Conservation (phyloP, 495 filamentous ascomycete genomes). For the Pyrenula massariospora region DNA sequence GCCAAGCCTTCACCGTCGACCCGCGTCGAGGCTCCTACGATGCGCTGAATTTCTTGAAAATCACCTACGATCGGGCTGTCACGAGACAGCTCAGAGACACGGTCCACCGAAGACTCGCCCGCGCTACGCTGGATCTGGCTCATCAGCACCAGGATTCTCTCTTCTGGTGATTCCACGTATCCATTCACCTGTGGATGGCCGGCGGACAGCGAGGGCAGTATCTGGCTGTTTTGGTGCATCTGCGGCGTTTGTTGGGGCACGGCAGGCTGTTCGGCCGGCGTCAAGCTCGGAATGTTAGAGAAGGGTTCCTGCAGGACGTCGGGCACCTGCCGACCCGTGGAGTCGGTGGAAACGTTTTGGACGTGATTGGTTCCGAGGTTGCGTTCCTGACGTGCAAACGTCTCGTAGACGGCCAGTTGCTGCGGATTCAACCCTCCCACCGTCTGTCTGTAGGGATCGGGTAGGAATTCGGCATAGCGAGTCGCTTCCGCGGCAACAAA, state of each 20-base stretch:
- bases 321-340: slow-evolving; percentile 42
- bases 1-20: slow-evolving; percentile 54
- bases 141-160: slow-evolving; percentile 59
- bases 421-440: slow-evolving; percentile 75
- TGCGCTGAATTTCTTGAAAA: slow-evolving; percentile 41
- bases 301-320: slow-evolving; percentile 82
- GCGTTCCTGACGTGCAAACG: slow-evolving; percentile 77
- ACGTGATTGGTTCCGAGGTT: slow-evolving; percentile 38
- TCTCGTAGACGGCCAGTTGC: slow-evolving; percentile 90
- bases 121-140: slow-evolving; percentile 54
- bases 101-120: slow-evolving; percentile 54
- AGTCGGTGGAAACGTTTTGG: slow-evolving; percentile 46
- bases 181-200: slow-evolving; percentile 49
- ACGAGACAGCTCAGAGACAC: slow-evolving; percentile 55
- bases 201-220: slow-evolving; percentile 31
- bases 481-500: slow-evolving; percentile 72
- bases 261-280: slow-evolving; percentile 69
- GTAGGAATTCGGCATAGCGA: slow-evolving; percentile 79
- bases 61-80: slow-evolving; percentile 53
- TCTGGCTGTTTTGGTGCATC: slow-evolving; percentile 45
- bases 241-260: slow-evolving; percentile 59
- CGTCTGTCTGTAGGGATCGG: slow-evolving; percentile 75
- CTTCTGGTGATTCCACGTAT: slow-evolving; percentile 51
- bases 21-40: slow-evolving; percentile 31
- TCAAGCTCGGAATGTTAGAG: slow-evolving; percentile 62